Evolutionary conservation across 2,329 filamentous ascomycete species (phyloP), one percentile per base, ranked within the genome.

Genomic region (Ceratocystis eucalypticola): DNA sequence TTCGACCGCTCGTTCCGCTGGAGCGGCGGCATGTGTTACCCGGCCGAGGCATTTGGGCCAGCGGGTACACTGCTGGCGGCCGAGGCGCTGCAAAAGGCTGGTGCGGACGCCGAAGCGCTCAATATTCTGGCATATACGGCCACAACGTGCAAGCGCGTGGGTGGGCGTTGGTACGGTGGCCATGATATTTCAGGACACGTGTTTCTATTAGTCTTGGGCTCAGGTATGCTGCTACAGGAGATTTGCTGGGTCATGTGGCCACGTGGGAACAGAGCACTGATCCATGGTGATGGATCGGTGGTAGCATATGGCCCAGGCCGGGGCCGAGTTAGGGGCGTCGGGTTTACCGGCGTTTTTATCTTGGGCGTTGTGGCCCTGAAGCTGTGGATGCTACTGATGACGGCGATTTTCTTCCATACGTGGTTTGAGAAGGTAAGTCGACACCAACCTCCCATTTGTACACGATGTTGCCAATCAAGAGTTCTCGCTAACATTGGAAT

Each of bases 351-450:
- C 71, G 78, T 84, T 80, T 77, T 88, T 70, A 82, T 86, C 69
- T 76, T 81, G 28, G 80, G 73, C 0, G 84, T 96, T 30, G 82
- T 88, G 20, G 85, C 76, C 0, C 72, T 96, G 73, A 90, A 87
- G 73, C 83, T 87, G 79, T 97, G 94, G 90, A 99, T 99, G 94
- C 76, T 99, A 74, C 80, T 97, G 69, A 99, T 99, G 94, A 99
- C 94, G 50, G 92, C 92, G 2, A 92, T 95, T 48, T 99, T 93
- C 80, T 99, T 99, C 73, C 94, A 99, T 76, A 99, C 94, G 0
- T 97, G 93, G 92, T 87, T 95, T 72, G 94, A 99, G 79, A 99
- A 97, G 87, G 88, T 89, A 72, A 72, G 80, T 74, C 37, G 25
- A 37, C 3, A 37, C 3, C 0, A 1, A 12, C 3, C 3, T 20